Evolutionary conservation across 2,329 filamentous ascomycete species (phyloP), one percentile per base, ranked within the genome.

Genomic region (Neofusicoccum laricinum): DNA sequence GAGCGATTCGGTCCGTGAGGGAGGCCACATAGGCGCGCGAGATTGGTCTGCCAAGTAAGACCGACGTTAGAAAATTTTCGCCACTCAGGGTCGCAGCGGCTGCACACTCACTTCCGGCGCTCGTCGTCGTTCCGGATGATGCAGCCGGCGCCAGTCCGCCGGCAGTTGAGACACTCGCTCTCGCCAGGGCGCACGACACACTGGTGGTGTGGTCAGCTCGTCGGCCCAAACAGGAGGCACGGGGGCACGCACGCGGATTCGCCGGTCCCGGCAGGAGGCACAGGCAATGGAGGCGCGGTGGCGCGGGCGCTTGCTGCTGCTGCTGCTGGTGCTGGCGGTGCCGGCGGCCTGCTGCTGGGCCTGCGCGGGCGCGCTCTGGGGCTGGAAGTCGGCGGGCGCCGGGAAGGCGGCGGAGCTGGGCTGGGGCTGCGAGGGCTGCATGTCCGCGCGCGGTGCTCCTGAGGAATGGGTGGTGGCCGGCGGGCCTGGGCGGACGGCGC

Each of bases 41-140:
- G 38, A 86, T 85, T 7, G 84, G 84, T 41, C 84, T 85, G 49
- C 34, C 59, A 38, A 62, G 65, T 21, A 15, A 25, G 34, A 38
- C 30, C 65, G 30, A 14, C 25, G 34, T 49, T 32, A 48, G 38
- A 6, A 10, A 45, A 34, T 12, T 7, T 34, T 15, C 53, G 36
- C 25, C 21, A n/a, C 36, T 17, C 38, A 25, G 61, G 40, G 25
- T 38, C 36, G 36, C 50, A 4, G 4, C 14, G 53, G 32, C 2
- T n/a, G 25, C n/a, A 45, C 8, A 73, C 78, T 45, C 70, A 84
- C 84, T 83, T 77, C 72, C 84, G 74, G 46, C 84, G 75, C 70
- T 86, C 84, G 70, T 86, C 84, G 66, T 86, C 84, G 67, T 86
- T 84, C 68, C 83, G 85, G 69, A 86, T 86, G 62, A 86, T 74